Evolutionary conservation across 2,329 filamentous ascomycete species (phyloP).

Genomic region (Mycosphaerella arachidis): DNA sequence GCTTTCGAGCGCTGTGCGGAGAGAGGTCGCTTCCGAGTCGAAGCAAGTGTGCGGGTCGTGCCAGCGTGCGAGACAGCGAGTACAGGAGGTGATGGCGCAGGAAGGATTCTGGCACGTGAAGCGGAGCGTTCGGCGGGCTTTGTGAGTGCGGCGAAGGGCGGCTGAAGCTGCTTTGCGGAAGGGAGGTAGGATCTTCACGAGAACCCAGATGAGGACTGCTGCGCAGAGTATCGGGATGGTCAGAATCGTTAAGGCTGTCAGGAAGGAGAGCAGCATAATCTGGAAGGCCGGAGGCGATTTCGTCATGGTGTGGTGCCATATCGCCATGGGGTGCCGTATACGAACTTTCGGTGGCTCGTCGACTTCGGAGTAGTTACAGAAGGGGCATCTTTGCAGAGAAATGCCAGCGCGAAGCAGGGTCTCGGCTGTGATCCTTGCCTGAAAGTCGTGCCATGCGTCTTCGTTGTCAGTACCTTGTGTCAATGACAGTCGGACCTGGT

Average conservation of each 20-base stretch:
- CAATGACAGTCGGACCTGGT: conserved; percentile 69
- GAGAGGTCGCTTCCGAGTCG: conserved; percentile 72
- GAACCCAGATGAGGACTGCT: conserved; percentile 33
- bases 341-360: conserved; percentile 48
- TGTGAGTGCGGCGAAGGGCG: conserved; percentile 59
- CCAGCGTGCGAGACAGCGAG: conserved; percentile 79
- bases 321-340: conserved; percentile 18
- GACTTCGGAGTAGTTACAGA: conserved; percentile 85
- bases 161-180: conserved; percentile 19
- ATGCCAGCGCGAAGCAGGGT: conserved; percentile 67
- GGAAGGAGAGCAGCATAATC: conserved; percentile 43
- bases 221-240: conserved; percentile 52
- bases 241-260: conserved; percentile 22
- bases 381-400: conserved; percentile 78
- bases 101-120: conserved; percentile 70
- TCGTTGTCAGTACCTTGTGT: conserved; percentile 62
- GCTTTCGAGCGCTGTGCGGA: conserved; percentile 85
- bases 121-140: conserved; percentile 66
- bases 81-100: conserved; percentile 70
- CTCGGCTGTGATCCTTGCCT: conserved; percentile 74
- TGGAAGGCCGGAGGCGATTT: conserved; percentile 38
- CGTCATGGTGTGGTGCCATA: conserved; percentile 24
- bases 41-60: conserved; percentile 85
- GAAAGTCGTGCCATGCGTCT: conserved; percentile 69
- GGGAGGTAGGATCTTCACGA: conserved; percentile 13